Evolutionary conservation across 2,329 filamentous ascomycete species (phyloP).

Genomic region (Colletotrichum sp.): DNA sequence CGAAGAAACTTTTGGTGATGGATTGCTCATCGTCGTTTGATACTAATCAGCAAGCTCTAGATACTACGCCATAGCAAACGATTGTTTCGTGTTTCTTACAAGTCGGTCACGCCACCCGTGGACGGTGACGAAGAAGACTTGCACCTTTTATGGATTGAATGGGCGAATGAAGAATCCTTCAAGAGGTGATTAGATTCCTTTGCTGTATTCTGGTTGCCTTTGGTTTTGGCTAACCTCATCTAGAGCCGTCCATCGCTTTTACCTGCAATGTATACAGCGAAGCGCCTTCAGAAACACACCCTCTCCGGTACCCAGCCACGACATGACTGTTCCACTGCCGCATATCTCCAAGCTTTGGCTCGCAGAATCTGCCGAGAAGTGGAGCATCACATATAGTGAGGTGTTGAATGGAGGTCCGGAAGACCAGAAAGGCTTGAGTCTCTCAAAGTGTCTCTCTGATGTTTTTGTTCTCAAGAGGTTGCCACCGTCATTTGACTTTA

Average conservation of each 20-base stretch:
- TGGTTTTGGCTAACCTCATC: too few relatives aligned
- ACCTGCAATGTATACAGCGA: not conserved
- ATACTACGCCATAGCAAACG: not conserved
- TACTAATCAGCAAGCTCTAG: too few relatives aligned
- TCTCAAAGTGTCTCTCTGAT: not conserved
- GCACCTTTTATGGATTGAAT: not conserved
- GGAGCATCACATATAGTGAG: accelerated
- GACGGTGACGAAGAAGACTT: accelerated
- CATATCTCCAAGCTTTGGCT: not conserved
- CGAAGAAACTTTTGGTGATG: too few relatives aligned
- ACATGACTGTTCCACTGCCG: not conserved
- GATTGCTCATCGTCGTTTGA: too few relatives aligned
- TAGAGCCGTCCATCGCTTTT: too few relatives aligned
- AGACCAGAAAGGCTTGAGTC: not conserved
- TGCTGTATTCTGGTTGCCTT: too few relatives aligned
- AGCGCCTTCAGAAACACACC: not conserved
- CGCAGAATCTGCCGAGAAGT: not conserved
- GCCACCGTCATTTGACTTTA: not conserved
- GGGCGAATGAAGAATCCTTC: not conserved
- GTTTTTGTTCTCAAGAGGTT: not conserved
- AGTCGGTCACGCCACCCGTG: not conserved
- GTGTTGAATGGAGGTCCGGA: too few relatives aligned
- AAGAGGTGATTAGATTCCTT: too few relatives aligned
- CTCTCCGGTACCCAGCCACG: not conserved
- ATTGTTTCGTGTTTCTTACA: not conserved